Base-by-base conservation (phyloP, 306 rosid genomes). In the Cicer arietinum region DNA sequence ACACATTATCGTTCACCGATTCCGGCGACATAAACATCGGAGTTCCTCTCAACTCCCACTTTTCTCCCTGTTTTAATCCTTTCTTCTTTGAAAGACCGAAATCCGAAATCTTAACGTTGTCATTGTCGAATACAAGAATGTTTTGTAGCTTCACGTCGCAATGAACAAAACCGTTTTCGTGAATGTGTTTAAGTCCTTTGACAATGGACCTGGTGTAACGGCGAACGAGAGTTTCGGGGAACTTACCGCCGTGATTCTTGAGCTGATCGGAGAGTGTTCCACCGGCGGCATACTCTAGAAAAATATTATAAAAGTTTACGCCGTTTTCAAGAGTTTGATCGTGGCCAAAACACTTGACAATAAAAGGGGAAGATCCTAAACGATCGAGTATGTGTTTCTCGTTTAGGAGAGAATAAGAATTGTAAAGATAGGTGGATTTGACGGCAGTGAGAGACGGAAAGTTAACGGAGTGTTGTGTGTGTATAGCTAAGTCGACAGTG, bases 1-100 rank as follows among this genome's bases (percentile, higher is more conserved):
- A 90, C 73, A 86, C 86, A 37, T 72, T 82, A 5, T 82, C 77
- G 69, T 84, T 94, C 3, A 94, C 93, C 0, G 89, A 84, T 75
- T 94, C 97, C 51, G 97, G 98, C 10, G 98, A 79, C 93, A 91
- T 87, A 16, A 82, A 87, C 62, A 89, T 12, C 0, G 98, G 98
- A 35, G 98, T 91, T 6, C 98, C 98, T 48, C 90, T 86, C 37
- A 77, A 50, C 53, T 87, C 86, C 6, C 42, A 75, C 43, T 37
- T 75, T 4, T 7, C 67, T 2, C 80, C 50, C 71, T 73, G 84
- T 69, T 77, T 57, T 68, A 14, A 48, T 18, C 78, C 87, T 13
- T 77, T 48, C 35, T 71, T 77, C 75, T 86, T 91, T 0, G 97
- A 88, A 1, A 94, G 86, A 12, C 98, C 98, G 14, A 94, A 94